Base-by-base conservation (phyloP, 495 filamentous ascomycete species). In the Lasiosphaeria miniovina region DNA sequence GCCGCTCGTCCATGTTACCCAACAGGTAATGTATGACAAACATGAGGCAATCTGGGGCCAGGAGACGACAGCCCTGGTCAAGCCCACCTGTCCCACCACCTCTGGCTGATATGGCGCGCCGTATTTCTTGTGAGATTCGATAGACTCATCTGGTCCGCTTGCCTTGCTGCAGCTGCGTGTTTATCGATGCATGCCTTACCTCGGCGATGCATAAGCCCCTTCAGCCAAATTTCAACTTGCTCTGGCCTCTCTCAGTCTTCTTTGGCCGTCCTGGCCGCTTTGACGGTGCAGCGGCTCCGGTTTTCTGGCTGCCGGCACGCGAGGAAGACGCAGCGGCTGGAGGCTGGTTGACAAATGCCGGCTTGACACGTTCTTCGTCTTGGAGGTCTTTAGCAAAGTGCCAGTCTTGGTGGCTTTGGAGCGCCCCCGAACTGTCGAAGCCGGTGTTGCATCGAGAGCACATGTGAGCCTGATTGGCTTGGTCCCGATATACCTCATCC, bases 321-420 rank as follows among this genome's bases (percentile, higher is more conserved):
- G 61, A 36, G 54, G 53, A 63, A 32, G 63, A 61, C 49, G 68
- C 65, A 64, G 62, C 52, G 61, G 66, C 61, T 61, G 69, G 38
- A 66, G 68, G 62, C 31, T 66, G 66, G 55, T 62, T 69, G 56
- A 67, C 76, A 65, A 78, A 75, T 77, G 71, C 64, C 52, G 66
- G 67, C 49, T 35, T 76, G 74, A 70, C 75, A 75, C 74, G 75
- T 74, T 79, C 74, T 66, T 80, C 65, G 71, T 84, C 81, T 63
- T 88, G 88, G 34, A 98, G 80, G 64, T 90, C 86, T 77, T 89
- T 91, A 45, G 94, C 94, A 73, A 96, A 90, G 76, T 98, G 94
- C 90, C 92, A 98, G 70, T 98, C 94, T 45, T 90, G 80, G 68
- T 98, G 94, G 75, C 89, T 91, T 54, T 85, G 81, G 66, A 86